phyloP scores from a whole-genome alignment of 306 rosid species.

The Gynostemma pentaphyllum region DNA sequence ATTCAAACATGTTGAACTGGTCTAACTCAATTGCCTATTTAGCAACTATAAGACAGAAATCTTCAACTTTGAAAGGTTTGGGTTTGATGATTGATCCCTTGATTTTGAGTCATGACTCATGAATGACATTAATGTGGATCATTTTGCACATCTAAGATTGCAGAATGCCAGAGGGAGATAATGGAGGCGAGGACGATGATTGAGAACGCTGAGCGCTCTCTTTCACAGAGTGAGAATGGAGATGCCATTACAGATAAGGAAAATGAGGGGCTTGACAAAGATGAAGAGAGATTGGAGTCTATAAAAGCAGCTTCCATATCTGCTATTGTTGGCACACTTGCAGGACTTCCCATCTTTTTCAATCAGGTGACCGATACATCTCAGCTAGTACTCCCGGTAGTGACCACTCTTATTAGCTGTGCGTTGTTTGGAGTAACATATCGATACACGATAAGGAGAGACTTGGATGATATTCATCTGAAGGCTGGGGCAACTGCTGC shows the following conservation, averaged over 20 bases:
- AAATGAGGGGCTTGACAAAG: conserved; percentile 32
- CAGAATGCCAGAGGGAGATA: conserved; percentile 72
- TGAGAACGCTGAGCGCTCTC: conserved; percentile 62
- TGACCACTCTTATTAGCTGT: conserved; percentile 51
- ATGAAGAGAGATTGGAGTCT: conserved; percentile 62
- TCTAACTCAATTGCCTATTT: not conserved
- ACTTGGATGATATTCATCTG: conserved; percentile 65
- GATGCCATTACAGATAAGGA: conserved; percentile 13
- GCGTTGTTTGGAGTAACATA: conserved; percentile 75
- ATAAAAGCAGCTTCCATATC: conserved; percentile 59
- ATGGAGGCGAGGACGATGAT: conserved; percentile 56
- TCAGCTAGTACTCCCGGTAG: conserved; percentile 49
- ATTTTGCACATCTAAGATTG: conserved; percentile 33
- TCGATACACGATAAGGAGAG: conserved; percentile 57
- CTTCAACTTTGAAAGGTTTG: no score
- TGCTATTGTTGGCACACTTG: conserved; percentile 56
- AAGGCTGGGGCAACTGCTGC: conserved; percentile 82
- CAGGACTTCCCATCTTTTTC: conserved; percentile 52
- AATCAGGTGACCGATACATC: conserved; percentile 33
- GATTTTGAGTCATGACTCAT: no score
- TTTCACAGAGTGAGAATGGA: conserved; percentile 23
- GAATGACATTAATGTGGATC: not conserved
- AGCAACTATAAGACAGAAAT: not conserved
- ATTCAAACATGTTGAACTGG: not conserved
- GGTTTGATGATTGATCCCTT: no score